Percentiles rank a stretch among this genome's conserved stretches.
phyloP scores from a whole-genome alignment of 2,329 filamentous ascomycete species.

The Phyllosticta ampelicida region DNA sequence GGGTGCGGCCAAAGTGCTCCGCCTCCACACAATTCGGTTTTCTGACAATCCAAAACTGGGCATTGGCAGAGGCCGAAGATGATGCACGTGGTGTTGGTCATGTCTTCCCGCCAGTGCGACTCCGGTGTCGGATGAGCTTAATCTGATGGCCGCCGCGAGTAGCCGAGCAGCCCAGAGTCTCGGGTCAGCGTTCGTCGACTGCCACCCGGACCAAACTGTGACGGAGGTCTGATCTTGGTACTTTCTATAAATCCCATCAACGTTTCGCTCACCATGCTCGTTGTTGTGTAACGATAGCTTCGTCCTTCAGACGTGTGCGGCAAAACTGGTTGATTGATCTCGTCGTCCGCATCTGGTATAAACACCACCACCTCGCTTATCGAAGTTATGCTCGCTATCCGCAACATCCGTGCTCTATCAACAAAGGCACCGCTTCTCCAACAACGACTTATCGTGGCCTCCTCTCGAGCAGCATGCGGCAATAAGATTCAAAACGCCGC shows the following conservation, averaged over 20 bases:
- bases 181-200: background rate
- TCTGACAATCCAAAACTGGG: conserved; percentile 7
- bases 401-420: conserved; percentile 4
- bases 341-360: background rate
- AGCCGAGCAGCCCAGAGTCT: conserved; percentile 3
- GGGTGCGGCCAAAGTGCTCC: background rate
- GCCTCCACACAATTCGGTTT: background rate
- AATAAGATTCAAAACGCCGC: background rate
- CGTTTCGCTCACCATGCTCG: background rate
- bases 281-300: background rate
- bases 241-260: conserved; percentile 3
- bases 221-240: background rate
- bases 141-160: conserved; percentile 1
- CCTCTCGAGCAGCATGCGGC: background rate
- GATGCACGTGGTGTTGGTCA: background rate
- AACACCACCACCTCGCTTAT: background rate
- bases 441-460: background rate
- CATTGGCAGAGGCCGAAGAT: background rate
- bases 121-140: background rate
- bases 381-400: conserved; percentile 8
- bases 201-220: background rate
- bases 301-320: background rate
- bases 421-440: conserved; percentile 1
- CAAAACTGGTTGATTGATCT: background rate
- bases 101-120: background rate